A percentile compares a stretch with the other conserved stretches of the same genome.
Evolutionary conservation across 345 rosid genomes (phyloP).

Genomic region (Lepidium africanum): DNA sequence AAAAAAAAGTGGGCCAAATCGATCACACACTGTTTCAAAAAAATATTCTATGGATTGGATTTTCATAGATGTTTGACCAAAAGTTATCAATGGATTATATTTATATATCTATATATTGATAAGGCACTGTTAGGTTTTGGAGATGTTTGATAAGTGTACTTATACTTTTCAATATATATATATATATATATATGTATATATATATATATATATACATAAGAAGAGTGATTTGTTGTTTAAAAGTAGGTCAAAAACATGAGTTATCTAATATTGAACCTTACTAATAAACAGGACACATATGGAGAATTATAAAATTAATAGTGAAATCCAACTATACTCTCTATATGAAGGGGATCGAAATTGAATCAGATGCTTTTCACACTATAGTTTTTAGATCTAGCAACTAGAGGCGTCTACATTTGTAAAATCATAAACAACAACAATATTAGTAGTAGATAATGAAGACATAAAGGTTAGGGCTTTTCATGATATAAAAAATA

Average conservation of each 20-base stretch:
- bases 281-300: background rate
- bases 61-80: conserved; percentile 15
- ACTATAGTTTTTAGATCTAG: conserved; percentile 2
- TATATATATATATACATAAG: background rate
- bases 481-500: background rate
- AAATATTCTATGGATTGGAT: background rate
- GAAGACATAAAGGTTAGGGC: background rate
- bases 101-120: background rate
- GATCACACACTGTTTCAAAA: background rate
- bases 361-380: conserved; percentile 31
- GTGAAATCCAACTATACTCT: conserved; percentile 13
- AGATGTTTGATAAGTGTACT: conserved; percentile 3
- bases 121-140: background rate
- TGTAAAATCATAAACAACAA: conserved; percentile 14
- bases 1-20: background rate
- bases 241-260: background rate
- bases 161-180: background rate
- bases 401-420: conserved; percentile 17
- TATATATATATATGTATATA: background rate
- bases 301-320: conserved; percentile 15
- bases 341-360: conserved; percentile 16
- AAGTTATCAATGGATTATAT: conserved; percentile 5
- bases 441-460: background rate
- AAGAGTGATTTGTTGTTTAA: background rate
- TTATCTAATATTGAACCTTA: background rate